Percentiles rank a stretch among this genome's conserved stretches.
Evolutionary conservation across 176 grass and related monocot genomes (phyloP).

Genomic region (Oryza coarctata): DNA sequence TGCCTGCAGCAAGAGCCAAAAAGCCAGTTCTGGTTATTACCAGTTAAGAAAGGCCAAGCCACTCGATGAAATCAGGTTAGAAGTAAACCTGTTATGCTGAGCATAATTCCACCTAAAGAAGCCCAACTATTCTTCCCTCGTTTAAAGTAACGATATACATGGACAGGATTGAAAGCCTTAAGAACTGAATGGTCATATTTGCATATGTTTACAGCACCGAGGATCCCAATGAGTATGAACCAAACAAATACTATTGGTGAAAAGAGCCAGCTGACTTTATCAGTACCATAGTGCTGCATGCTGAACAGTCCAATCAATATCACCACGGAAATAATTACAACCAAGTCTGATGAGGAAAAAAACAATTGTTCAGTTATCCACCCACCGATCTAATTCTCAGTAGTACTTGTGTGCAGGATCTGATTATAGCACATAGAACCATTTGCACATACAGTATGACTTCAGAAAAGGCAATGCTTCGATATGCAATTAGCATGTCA

Average conservation of each 20-base stretch:
- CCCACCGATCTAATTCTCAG: background rate
- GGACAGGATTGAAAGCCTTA: conserved; percentile 72
- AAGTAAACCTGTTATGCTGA: conserved; percentile 76
- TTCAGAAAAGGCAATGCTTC: conserved; percentile 7
- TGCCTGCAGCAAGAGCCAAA: conserved; percentile 52
- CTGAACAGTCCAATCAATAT: conserved; percentile 86
- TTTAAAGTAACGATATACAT: conserved; percentile 67
- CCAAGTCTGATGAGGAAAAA: conserved; percentile 52
- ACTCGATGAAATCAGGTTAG: conserved; percentile 1
- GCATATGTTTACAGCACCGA: conserved; percentile 70
- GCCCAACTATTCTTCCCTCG: conserved; percentile 57
- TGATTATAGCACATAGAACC: background rate
- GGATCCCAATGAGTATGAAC: conserved; percentile 76
- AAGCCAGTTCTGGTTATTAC: conserved; percentile 5
- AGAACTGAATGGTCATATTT: conserved; percentile 71
- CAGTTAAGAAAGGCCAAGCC: background rate
- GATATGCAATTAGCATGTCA: background rate
- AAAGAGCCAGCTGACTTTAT: conserved; percentile 85
- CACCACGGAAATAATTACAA: conserved; percentile 56
- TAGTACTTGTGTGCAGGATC: background rate
- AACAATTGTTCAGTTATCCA: conserved; percentile 3
- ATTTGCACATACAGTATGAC: background rate
- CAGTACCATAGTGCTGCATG: conserved; percentile 87
- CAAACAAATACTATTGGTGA: conserved; percentile 79
- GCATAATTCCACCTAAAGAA: conserved; percentile 90